Evolutionary conservation across 2,329 filamentous ascomycete genomes (phyloP).

Genomic region (Botrytis tulipae): DNA sequence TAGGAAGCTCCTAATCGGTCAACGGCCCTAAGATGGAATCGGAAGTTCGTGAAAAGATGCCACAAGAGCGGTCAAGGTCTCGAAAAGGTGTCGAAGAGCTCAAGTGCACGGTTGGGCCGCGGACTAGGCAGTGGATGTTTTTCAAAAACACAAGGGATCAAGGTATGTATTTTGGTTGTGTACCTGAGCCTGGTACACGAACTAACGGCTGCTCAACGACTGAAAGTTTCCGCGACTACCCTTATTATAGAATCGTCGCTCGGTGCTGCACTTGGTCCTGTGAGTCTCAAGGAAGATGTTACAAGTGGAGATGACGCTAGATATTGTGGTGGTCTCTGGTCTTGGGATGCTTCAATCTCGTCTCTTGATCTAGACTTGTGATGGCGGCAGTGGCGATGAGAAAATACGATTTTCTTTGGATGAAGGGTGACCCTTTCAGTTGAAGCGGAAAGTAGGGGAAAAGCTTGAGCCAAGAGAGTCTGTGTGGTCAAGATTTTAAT

Average conservation of each 20-base stretch:
- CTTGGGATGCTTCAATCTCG: slow-evolving; percentile 2
- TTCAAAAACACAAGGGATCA: slow-evolving; percentile 11
- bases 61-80: slow-evolving; percentile 20
- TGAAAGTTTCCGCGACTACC: slow-evolving; percentile 16
- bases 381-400: slow-evolving; percentile 18
- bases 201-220: slow-evolving; percentile 22
- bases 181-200: slow-evolving; percentile 18
- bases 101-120: slow-evolving; percentile 20
- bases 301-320: slow-evolving; percentile 19
- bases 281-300: slow-evolving; percentile 17
- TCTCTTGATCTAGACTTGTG: slow-evolving; percentile 14
- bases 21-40: slow-evolving; percentile 9
- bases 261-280: slow-evolving; percentile 18
- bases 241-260: slow-evolving; percentile 16
- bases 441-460: neutral
- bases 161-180: neutral
- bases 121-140: neutral
- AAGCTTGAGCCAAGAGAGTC: slow-evolving; percentile 6
- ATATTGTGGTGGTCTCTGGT: slow-evolving; percentile 10
- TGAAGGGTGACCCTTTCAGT: slow-evolving; percentile 19
- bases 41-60: slow-evolving; percentile 4
- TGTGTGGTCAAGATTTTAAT: neutral
- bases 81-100: slow-evolving; percentile 12
- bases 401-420: slow-evolving; percentile 3
- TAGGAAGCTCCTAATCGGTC: slow-evolving; percentile 12